Evolutionary conservation across 2,329 filamentous ascomycete genomes (phyloP).

Genomic region (Chaetomiaceae sp.): DNA sequence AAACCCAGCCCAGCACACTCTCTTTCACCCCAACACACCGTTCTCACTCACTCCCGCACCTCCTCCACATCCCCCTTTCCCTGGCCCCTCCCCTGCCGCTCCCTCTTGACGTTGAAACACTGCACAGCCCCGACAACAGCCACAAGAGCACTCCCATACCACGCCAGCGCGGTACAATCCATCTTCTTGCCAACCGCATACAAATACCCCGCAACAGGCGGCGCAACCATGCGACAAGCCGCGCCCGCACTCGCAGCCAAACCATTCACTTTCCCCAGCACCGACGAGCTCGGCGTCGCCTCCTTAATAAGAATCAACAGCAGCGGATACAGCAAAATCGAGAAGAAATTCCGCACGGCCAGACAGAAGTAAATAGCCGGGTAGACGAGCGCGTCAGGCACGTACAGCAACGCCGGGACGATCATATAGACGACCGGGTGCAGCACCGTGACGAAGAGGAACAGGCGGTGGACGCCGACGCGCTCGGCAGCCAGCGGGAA

Average conservation of each 20-base stretch:
- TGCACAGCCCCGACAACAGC: conserved; percentile 55
- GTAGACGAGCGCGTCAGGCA: conserved; percentile 48
- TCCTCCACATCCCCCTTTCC: not conserved
- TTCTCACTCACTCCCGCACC: not conserved
- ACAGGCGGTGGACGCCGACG: conserved; percentile 56
- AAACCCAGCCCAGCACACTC: not conserved
- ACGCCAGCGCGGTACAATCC: conserved; percentile 57
- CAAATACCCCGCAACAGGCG: conserved; percentile 58
- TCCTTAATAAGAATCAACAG: conserved; percentile 65
- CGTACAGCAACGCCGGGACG: conserved; percentile 53
- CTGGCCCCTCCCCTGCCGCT: conserved; percentile 11
- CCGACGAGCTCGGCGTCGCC: conserved; percentile 49
- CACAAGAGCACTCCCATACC: conserved; percentile 57
- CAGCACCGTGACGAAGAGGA: conserved; percentile 53
- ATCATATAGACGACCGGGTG: conserved; percentile 58
- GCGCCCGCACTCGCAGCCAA: conserved; percentile 61
- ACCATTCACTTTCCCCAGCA: conserved; percentile 62
- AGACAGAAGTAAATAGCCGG: conserved; percentile 56
- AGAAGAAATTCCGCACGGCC: conserved; percentile 54
- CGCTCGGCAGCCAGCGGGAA: conserved; percentile 56
- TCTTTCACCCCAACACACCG: not conserved
- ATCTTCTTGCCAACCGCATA: conserved; percentile 56
- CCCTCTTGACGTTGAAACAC: conserved; percentile 49
- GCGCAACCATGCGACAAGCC: conserved; percentile 62
- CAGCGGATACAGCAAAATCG: conserved; percentile 61